Percentiles rank a stretch among this genome's conserved stretches.
Conservation (phyloP, 1,139 yeast species). For the Yamadazyma trypodendri region DNA sequence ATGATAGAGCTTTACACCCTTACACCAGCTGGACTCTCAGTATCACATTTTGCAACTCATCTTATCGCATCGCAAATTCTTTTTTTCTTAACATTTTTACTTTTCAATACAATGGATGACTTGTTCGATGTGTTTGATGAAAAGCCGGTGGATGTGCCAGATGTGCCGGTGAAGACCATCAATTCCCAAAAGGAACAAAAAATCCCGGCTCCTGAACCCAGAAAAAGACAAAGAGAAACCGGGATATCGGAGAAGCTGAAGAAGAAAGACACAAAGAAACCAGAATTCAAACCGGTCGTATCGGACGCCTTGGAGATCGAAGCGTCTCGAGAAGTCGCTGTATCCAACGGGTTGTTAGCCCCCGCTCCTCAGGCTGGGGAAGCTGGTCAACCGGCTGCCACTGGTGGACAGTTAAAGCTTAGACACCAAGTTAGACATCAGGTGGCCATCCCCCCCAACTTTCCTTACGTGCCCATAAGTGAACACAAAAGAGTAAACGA, state of each 20-base stretch:
- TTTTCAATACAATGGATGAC: slow-evolving; percentile 41
- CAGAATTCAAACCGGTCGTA: slow-evolving; percentile 62
- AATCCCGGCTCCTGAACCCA: slow-evolving; percentile 8
- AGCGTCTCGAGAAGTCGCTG: slow-evolving; percentile 83
- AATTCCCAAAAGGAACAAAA: slow-evolving; percentile 8
- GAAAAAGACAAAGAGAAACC: slow-evolving; percentile 13
- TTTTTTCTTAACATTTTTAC: no score
- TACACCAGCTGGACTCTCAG: no score
- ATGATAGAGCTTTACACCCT: no score
- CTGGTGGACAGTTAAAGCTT: slow-evolving; percentile 59
- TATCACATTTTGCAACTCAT: no score
- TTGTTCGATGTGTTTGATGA: slow-evolving; percentile 71
- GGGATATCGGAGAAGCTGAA: slow-evolving; percentile 12
- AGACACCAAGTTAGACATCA: slow-evolving; percentile 96
- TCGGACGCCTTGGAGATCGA: slow-evolving; percentile 90
- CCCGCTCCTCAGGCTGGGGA: slow-evolving; percentile 27
- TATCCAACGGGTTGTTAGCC: slow-evolving; percentile 64
- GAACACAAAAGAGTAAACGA: slow-evolving; percentile 72
- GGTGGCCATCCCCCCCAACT: slow-evolving; percentile 92
- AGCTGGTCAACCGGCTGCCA: slow-evolving; percentile 25
- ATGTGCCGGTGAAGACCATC: slow-evolving; percentile 18
- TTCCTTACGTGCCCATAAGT: slow-evolving; percentile 82
- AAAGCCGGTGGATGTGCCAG: slow-evolving; percentile 42
- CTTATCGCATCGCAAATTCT: slow-evolving; percentile 11
- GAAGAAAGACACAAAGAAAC: slow-evolving; percentile 20